These are phyloP conservation scores for Torulaspora delbrueckii DNA, from an alignment of 805 yeast genomes.

Conservation along the genomic window DNA sequence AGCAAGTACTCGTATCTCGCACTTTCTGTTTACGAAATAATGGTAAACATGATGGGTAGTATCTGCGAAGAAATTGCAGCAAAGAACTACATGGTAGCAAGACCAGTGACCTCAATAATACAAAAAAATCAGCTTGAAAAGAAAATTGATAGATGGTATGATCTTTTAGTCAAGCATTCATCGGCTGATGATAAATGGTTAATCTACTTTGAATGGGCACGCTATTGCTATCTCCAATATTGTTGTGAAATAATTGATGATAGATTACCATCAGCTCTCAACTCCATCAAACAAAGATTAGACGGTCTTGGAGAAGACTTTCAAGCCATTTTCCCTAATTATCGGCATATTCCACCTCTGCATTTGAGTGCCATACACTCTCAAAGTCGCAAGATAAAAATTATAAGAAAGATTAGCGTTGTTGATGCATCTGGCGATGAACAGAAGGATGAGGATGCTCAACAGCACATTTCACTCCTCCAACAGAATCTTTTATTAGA, in stretches of 20 bases:
- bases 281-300: slow-evolving; percentile 20
- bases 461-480: slow-evolving; percentile 36
- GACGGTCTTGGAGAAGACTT: slow-evolving; percentile 6
- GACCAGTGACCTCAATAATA: slow-evolving; percentile 34
- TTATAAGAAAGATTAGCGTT: slow-evolving; percentile 41
- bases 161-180: slow-evolving; percentile 32
- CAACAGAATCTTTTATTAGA: slow-evolving; percentile 42
- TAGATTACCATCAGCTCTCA: slow-evolving; percentile 27
- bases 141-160: slow-evolving; percentile 48
- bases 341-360: slow-evolving; percentile 52
- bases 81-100: slow-evolving; percentile 32
- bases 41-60: slow-evolving; percentile 41
- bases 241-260: slow-evolving; percentile 36
- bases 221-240: slow-evolving; percentile 42
- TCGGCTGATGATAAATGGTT: slow-evolving; percentile 12
- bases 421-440: slow-evolving; percentile 50
- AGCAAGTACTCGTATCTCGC: slow-evolving; percentile 18
- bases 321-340: slow-evolving; percentile 51
- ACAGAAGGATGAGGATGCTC: slow-evolving; percentile 21
- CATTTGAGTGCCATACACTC: slow-evolving; percentile 46
- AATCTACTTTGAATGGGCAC: slow-evolving; percentile 47
- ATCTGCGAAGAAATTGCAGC: slow-evolving; percentile 30
- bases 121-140: slow-evolving; percentile 41
- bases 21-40: slow-evolving; percentile 42
- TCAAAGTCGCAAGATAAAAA: slow-evolving; percentile 66